A percentile compares a stretch with the other conserved stretches of the same genome.
phyloP scores from a whole-genome alignment of 441 rosid species.

The Syzygium malaccense region DNA sequence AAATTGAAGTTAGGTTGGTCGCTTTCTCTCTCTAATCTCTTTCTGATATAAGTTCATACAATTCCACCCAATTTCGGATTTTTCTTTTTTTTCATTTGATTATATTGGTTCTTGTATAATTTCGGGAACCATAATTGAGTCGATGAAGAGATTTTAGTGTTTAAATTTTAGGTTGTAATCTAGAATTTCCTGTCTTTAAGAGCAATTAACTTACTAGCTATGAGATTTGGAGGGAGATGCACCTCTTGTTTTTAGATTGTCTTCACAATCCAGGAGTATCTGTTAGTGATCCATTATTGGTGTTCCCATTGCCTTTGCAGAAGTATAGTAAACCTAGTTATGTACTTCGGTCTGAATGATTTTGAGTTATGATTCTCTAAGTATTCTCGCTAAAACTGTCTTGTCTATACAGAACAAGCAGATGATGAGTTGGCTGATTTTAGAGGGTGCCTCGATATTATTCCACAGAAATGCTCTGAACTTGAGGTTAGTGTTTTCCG shows the following conservation, averaged over 20 bases:
- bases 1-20: slow-evolving; percentile 51
- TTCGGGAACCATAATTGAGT: neutral
- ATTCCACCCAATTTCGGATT: neutral
- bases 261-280: neutral
- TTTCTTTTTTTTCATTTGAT: neutral
- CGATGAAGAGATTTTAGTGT: neutral
- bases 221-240: neutral
- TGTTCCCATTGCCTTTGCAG: neutral
- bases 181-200: neutral
- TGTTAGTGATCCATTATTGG: neutral
- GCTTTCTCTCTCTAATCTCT: neutral
- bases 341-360: neutral
- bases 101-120: neutral
- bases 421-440: slow-evolving; percentile 65
- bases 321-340: neutral
- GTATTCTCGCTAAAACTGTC: neutral
- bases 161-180: neutral
- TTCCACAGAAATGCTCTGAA: slow-evolving; percentile 16
- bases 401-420: slow-evolving; percentile 39
- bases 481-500: slow-evolving; percentile 27
- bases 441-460: slow-evolving; percentile 37
- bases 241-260: neutral
- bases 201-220: neutral
- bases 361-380: neutral
- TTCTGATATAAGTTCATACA: neutral